Percentiles rank a stretch among this genome's conserved stretches.
Evolutionary conservation across 179 eudicot genomes (phyloP).

Genomic region (Spinacia oleracea): DNA sequence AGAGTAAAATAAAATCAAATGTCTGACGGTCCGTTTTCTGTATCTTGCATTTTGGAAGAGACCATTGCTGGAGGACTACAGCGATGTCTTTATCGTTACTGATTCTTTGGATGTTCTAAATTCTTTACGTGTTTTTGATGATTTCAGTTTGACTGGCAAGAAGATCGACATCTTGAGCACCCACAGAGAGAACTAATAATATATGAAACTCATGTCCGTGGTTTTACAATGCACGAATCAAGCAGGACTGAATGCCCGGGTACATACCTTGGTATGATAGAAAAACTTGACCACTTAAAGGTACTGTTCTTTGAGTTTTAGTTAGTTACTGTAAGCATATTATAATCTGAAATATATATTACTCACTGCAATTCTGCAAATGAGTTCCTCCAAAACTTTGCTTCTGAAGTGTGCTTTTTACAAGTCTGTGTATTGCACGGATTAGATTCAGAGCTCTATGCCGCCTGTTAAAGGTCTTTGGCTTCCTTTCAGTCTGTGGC

Average conservation of each 20-base stretch:
- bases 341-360: background rate
- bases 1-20: background rate
- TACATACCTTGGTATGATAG: conserved; percentile 77
- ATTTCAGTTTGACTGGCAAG: conserved; percentile 95
- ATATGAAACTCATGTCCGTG: conserved; percentile 98
- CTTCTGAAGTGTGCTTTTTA: background rate
- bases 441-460: background rate
- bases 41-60: background rate
- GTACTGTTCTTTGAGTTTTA: conserved; percentile 34
- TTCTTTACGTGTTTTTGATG: conserved; percentile 13
- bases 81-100: background rate
- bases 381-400: conserved; percentile 1
- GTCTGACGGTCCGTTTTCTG: background rate
- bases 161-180: conserved; percentile 73
- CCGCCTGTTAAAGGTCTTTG: background rate
- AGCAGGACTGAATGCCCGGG: conserved; percentile 68
- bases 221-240: conserved; percentile 87
- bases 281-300: conserved; percentile 94
- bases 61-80: background rate
- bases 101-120: background rate
- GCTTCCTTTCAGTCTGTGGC: background rate
- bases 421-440: background rate
- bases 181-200: conserved; percentile 79
- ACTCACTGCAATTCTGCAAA: background rate
- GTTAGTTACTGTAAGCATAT: background rate